Evolutionary conservation across 2,329 filamentous ascomycete species (phyloP).

Genomic region (Colletotrichum spaethianum): DNA sequence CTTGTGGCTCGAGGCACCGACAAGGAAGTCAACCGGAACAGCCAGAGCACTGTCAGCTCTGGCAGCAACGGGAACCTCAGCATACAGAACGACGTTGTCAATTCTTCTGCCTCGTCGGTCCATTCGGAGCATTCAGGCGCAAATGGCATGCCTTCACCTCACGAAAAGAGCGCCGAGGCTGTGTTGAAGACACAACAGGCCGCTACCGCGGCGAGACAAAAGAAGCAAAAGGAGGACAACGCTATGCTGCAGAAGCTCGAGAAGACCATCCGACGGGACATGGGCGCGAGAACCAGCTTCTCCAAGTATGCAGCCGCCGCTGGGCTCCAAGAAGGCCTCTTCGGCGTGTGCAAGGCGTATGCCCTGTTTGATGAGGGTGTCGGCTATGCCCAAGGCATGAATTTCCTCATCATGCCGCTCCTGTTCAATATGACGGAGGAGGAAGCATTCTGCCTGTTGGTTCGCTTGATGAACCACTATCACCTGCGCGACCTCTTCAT

Average conservation of each 20-base stretch:
- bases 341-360: constrained; percentile 97
- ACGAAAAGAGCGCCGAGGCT: constrained; percentile 75
- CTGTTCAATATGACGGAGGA: constrained; percentile 99
- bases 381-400: constrained; percentile 98
- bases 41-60: constrained; percentile 67
- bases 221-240: constrained; percentile 84
- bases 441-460: constrained; percentile 94
- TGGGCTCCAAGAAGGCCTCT: constrained; percentile 92
- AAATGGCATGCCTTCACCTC: constrained; percentile 68
- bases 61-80: constrained; percentile 69
- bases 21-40: constrained; percentile 77
- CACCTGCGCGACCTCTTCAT: constrained; percentile 92
- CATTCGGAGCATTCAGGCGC: constrained; percentile 81
- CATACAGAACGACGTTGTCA: constrained; percentile 75
- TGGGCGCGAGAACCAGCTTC: constrained; percentile 94
- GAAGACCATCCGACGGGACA: constrained; percentile 90
- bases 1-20: constrained; percentile 85
- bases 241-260: constrained; percentile 85
- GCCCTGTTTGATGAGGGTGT: constrained; percentile 95
- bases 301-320: constrained; percentile 95
- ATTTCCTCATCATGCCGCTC: constrained; percentile 96
- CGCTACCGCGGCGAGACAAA: constrained; percentile 77
- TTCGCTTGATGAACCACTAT: constrained; percentile 97
- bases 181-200: constrained; percentile 75
- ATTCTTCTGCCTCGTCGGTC: constrained; percentile 87